Conservation (phyloP, 75 land plant species). For the Pinus albicaulis region DNA sequence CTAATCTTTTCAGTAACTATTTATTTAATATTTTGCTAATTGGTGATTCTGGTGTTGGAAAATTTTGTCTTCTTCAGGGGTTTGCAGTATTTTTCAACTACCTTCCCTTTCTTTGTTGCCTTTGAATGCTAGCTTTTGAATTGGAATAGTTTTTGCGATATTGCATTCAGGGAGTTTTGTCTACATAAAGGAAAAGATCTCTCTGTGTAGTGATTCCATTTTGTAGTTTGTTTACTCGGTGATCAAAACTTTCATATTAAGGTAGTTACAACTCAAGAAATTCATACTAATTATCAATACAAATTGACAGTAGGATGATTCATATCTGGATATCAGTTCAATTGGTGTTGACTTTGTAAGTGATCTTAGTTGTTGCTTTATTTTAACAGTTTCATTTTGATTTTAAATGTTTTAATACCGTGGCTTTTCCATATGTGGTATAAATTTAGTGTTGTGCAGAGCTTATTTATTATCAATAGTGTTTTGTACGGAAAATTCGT, state of each 20-base stretch:
- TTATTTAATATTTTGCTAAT: constrained; percentile 58
- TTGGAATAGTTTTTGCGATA: neutral
- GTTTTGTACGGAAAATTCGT: constrained; percentile 40
- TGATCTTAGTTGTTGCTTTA: neutral
- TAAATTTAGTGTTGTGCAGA: neutral
- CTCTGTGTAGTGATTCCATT: neutral
- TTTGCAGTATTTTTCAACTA: constrained; percentile 37
- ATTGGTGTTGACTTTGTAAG: constrained; percentile 90
- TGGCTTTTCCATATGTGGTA: neutral
- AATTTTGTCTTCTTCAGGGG: constrained; percentile 50
- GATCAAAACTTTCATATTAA: neutral
- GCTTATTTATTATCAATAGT: neutral
- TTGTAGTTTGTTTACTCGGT: neutral
- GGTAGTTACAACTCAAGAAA: neutral
- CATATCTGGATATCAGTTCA: constrained; percentile 85
- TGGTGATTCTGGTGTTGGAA: constrained; percentile 66
- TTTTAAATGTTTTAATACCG: no score
- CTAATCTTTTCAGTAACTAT: constrained; percentile 32
- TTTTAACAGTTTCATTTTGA: no score
- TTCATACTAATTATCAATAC: neutral
- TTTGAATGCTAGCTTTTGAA: neutral
- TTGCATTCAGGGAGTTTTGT: neutral
- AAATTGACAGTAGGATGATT: constrained; percentile 55
- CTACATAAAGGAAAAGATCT: neutral
- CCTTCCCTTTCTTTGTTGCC: neutral